A percentile compares a stretch with the other conserved stretches of the same genome.
phyloP scores from a whole-genome alignment of 2,329 filamentous ascomycete genomes.

The Claviceps cyperi region DNA sequence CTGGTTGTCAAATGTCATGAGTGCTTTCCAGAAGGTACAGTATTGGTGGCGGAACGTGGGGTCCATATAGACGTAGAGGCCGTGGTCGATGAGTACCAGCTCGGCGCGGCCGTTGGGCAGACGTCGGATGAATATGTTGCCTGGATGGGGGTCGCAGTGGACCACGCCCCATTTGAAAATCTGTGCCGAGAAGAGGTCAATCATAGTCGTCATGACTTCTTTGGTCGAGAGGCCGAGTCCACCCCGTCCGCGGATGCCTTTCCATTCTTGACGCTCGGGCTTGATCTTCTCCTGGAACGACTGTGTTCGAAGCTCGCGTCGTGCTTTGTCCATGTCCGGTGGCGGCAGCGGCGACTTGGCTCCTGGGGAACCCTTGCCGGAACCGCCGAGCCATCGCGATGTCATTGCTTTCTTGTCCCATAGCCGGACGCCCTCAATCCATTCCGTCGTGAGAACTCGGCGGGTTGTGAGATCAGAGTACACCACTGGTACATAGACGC shows the following conservation, averaged over 20 bases:
- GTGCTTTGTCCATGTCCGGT: slow-evolving; percentile 32
- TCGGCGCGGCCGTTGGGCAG: slow-evolving; percentile 70
- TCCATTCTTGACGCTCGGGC: slow-evolving; percentile 67
- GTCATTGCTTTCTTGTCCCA: slow-evolving; percentile 83
- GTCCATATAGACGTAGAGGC: slow-evolving; percentile 85
- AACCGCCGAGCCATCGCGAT: slow-evolving; percentile 62
- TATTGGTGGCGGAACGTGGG: slow-evolving; percentile 77
- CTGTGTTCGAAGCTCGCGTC: slow-evolving; percentile 33
- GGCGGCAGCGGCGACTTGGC: slow-evolving; percentile 48
- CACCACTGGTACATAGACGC: slow-evolving; percentile 79
- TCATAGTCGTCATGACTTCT: slow-evolving; percentile 91
- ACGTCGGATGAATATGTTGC: slow-evolving; percentile 90
- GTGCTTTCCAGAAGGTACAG: slow-evolving; percentile 78
- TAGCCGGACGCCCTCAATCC: slow-evolving; percentile 87
- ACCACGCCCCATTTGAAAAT: slow-evolving; percentile 96
- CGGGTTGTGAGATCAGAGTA: slow-evolving; percentile 71
- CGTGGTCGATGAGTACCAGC: slow-evolving; percentile 92
- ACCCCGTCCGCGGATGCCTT: slow-evolving; percentile 54
- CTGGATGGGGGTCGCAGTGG: slow-evolving; percentile 93
- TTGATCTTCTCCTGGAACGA: slow-evolving; percentile 51
- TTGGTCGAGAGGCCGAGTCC: slow-evolving; percentile 72
- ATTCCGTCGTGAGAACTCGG: slow-evolving; percentile 85
- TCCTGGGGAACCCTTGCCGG: slow-evolving; percentile 63
- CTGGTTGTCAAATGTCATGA: slow-evolving; percentile 85
- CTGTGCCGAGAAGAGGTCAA: slow-evolving; percentile 91